Percentiles rank a stretch among this genome's conserved stretches.
phyloP scores from a whole-genome alignment of 352 stramenopile genomes.

The Phytophthora fragariae region DNA sequence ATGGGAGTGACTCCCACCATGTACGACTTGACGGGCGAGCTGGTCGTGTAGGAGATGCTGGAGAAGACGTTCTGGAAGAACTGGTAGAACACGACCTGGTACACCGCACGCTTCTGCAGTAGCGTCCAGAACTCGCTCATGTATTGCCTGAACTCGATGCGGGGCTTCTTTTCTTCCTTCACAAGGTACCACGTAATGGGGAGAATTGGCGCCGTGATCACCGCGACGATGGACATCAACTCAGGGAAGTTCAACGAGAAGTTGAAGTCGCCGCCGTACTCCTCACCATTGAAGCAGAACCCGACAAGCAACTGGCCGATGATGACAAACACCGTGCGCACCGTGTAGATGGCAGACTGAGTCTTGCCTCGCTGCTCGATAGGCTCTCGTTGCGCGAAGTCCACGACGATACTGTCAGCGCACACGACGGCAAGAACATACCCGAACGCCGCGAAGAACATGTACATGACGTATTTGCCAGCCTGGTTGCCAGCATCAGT shows the following conservation, averaged over 20 bases:
- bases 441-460: constrained; percentile 58
- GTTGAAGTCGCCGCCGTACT: constrained; percentile 58
- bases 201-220: constrained; percentile 31
- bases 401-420: constrained; percentile 55
- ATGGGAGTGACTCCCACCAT: constrained; percentile 43
- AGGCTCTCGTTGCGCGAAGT: constrained; percentile 46
- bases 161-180: constrained; percentile 41
- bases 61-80: constrained; percentile 51
- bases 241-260: constrained; percentile 48
- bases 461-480: constrained; percentile 49
- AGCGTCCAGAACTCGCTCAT: constrained; percentile 42
- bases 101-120: constrained; percentile 48
- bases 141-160: constrained; percentile 38
- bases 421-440: constrained; percentile 67
- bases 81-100: constrained; percentile 53
- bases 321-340: constrained; percentile 43
- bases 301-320: constrained; percentile 39
- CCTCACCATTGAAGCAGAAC: constrained; percentile 51
- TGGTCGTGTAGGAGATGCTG: constrained; percentile 38
- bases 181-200: constrained; percentile 52
- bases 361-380: constrained; percentile 38
- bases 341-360: constrained; percentile 49
- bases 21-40: constrained; percentile 36
- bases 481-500: constrained; percentile 25
- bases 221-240: constrained; percentile 42